Percentiles rank a stretch among this genome's conserved stretches.
Evolutionary conservation across 2,329 filamentous ascomycete genomes (phyloP).

Genomic region (Apiospora pterosperma): DNA sequence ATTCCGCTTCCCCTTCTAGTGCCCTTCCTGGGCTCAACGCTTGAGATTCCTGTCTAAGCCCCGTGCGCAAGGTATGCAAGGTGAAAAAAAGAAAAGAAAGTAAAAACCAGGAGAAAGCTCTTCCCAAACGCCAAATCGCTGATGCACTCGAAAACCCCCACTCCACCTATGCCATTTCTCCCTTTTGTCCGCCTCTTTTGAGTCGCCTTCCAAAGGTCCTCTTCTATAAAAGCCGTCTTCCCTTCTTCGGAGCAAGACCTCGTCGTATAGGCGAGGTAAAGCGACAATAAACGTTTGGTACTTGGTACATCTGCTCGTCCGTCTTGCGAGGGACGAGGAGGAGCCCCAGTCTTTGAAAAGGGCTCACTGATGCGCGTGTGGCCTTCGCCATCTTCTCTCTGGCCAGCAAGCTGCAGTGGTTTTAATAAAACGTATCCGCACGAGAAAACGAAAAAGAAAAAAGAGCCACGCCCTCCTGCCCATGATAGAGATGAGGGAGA

Average conservation of each 20-base stretch:
- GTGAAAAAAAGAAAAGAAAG: background rate
- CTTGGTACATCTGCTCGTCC: background rate
- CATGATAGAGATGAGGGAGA: background rate
- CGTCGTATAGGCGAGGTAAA: background rate
- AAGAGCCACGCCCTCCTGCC: background rate
- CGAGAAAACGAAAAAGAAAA: background rate
- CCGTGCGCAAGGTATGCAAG: background rate
- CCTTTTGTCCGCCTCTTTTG: background rate
- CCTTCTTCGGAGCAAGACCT: background rate
- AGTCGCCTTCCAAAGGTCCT: background rate
- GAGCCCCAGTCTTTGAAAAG: background rate
- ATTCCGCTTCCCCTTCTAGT: background rate
- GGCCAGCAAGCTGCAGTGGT: background rate
- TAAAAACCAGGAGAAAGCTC: background rate
- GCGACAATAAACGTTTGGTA: background rate
- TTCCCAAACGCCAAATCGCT: background rate
- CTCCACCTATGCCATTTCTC: background rate
- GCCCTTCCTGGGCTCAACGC: background rate
- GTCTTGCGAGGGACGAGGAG: background rate
- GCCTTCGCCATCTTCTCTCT: background rate
- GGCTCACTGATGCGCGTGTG: background rate
- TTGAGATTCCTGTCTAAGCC: background rate
- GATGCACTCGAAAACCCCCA: background rate
- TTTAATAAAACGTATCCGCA: slow-evolving; percentile 4
- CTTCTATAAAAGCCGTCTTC: background rate